These are phyloP conservation scores for Priceomyces fermenticarens DNA, from an alignment of 805 yeast genomes.

Conservation along the genomic window DNA sequence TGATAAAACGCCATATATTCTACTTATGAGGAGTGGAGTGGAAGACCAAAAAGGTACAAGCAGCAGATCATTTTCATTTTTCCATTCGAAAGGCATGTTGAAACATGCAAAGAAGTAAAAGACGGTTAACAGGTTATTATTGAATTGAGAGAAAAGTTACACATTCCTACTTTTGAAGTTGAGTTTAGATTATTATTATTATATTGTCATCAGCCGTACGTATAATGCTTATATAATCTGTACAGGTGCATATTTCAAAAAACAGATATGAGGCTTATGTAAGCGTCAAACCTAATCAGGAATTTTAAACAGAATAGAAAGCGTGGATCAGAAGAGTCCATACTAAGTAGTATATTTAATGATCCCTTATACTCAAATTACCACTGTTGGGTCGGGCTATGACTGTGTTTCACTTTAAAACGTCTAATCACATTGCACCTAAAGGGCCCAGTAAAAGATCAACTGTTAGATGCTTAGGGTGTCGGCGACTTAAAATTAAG, in stretches of 20 bases:
- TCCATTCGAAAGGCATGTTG: constrained; percentile 13
- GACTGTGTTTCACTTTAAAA: not conserved
- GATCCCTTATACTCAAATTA: not conserved
- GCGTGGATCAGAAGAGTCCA: no score
- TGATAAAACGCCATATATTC: constrained; percentile 34
- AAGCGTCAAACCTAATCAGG: no score
- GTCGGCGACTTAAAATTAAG: constrained; percentile 13
- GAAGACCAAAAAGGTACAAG: constrained; percentile 26
- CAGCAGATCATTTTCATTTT: constrained; percentile 30
- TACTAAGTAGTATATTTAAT: not conserved
- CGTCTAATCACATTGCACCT: not conserved
- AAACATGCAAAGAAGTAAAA: not conserved
- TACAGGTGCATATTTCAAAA: no score
- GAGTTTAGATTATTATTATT: no score
- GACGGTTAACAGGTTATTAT: not conserved
- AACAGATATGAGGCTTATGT: no score
- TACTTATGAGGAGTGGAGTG: constrained; percentile 28
- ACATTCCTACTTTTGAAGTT: not conserved
- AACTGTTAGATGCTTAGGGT: constrained; percentile 7
- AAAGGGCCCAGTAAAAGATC: constrained; percentile 2
- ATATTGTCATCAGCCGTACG: no score
- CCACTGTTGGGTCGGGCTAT: no score
- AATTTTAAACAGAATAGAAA: no score
- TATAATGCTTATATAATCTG: no score
- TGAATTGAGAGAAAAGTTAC: not conserved